Conservation (phyloP, 495 filamentous ascomycete species). For the Daldinia loculata region DNA sequence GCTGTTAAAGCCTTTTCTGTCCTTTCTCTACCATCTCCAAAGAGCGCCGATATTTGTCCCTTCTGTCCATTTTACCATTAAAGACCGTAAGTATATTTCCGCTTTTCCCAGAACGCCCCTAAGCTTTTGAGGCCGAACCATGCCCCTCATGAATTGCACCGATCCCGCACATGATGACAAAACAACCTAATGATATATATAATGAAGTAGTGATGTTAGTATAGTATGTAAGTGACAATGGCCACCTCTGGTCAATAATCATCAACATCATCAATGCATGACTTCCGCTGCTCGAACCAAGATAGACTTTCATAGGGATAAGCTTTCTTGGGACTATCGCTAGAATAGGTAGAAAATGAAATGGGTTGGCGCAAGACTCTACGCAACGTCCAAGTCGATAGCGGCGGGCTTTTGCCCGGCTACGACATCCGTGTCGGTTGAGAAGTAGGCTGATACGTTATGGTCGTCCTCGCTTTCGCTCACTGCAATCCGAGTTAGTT, state of each 20-base stretch:
- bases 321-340: neutral
- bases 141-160: constrained; percentile 30
- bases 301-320: neutral
- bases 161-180: constrained; percentile 18
- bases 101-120: constrained; percentile 33
- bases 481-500: constrained; percentile 24
- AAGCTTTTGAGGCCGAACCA: constrained; percentile 29
- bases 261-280: constrained; percentile 28
- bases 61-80: constrained; percentile 33
- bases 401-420: constrained; percentile 1
- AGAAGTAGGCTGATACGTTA: constrained; percentile 1
- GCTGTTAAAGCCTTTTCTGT: neutral
- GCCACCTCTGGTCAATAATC: constrained; percentile 25
- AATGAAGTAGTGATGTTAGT: constrained; percentile 19
- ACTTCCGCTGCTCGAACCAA: constrained; percentile 10
- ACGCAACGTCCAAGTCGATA: constrained; percentile 7
- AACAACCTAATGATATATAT: constrained; percentile 29
- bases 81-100: constrained; percentile 20
- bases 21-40: constrained; percentile 21
- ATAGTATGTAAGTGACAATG: constrained; percentile 2
- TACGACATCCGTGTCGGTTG: neutral
- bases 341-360: neutral
- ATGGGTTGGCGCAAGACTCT: neutral
- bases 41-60: constrained; percentile 18
- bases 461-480: constrained; percentile 31